Evolutionary conservation across 2,329 filamentous ascomycete species (phyloP).

Genomic region (Monilinia fructigena): DNA sequence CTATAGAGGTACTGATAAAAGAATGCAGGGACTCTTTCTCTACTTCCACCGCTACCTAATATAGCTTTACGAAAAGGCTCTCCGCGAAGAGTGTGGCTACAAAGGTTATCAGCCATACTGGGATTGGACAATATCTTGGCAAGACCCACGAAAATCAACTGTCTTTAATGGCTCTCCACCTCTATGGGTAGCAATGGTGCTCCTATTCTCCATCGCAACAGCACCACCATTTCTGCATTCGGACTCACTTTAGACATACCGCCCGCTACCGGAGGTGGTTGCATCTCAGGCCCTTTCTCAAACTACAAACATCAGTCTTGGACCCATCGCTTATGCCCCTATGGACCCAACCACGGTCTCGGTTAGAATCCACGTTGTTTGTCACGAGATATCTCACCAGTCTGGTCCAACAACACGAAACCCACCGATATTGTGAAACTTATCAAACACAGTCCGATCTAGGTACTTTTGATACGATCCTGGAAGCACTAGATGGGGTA

Average conservation of each 20-base stretch:
- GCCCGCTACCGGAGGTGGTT: conserved; percentile 55
- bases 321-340: conserved; percentile 4
- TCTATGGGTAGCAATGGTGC: conserved; percentile 51
- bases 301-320: conserved; percentile 15
- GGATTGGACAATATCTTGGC: conserved; percentile 14
- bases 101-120: conserved; percentile 43
- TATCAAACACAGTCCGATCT: neutral
- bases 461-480: neutral
- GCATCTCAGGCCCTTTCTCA: conserved; percentile 32
- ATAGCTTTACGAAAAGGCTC: conserved; percentile 45
- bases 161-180: conserved; percentile 56
- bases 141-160: conserved; percentile 48
- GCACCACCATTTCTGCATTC: conserved; percentile 34
- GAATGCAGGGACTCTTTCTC: conserved; percentile 24
- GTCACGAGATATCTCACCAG: conserved; percentile 1
- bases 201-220: conserved; percentile 35
- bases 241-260: conserved; percentile 40
- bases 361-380: conserved; percentile 19
- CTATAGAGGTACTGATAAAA: neutral
- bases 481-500: conserved; percentile 11
- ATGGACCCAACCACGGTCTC: neutral
- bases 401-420: conserved; percentile 8
- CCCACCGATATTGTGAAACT: conserved; percentile 7
- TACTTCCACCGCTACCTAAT: conserved; percentile 44
- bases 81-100: conserved; percentile 47